Base-by-base conservation (phyloP, 1,284 basidiomycete genomes). In the Inonotus hispidus region DNA sequence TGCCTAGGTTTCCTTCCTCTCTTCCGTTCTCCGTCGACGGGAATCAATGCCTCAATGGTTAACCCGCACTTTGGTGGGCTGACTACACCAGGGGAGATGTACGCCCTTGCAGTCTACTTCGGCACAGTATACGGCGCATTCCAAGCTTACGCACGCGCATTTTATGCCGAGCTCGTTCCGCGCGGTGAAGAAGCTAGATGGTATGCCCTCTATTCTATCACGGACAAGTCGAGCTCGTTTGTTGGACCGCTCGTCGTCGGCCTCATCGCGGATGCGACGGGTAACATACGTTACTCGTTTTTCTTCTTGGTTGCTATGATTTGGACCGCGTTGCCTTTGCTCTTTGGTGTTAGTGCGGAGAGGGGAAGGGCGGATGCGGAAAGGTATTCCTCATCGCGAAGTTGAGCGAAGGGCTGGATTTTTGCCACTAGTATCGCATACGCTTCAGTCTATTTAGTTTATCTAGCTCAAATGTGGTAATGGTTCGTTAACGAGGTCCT, bases 151-250 rank as follows among this genome's bases (percentile, higher is more conserved):
- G 87, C 91, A 1, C 74, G 92, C 7, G 89, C 90, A 1, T 83
- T 87, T 53, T 94, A 90, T 68, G 83, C 89, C 1, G 88, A 88
- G 66, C 72, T 94, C 59, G 79, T 94, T 6, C 92, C 92, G 0
- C 82, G 81, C 0, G 85, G 88, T 0, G 88, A 93, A 71, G 89
- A 90, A 72, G 90, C 90, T 1, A 74, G 89, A 61, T 93, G 89
- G 88, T 88, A 85, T 68, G 91, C 84, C 1, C 74, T 95, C 25
- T 96, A 89, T 72, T 89, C 90, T 5, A 92, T 96, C 66, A 95
- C 93, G 0, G 91, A 92, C 75, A 93, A 93, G 85, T 92, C 90
- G 14, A 88, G 86, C 60, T 93, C 90, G 8, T 96, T 95, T 72
- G 73, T 96, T n/a, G 93, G 93, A 0, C 93, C 93, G 1, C 77